phyloP scores from a whole-genome alignment of 2,329 filamentous ascomycete species.

The Allantophomopsis cytisporea region DNA sequence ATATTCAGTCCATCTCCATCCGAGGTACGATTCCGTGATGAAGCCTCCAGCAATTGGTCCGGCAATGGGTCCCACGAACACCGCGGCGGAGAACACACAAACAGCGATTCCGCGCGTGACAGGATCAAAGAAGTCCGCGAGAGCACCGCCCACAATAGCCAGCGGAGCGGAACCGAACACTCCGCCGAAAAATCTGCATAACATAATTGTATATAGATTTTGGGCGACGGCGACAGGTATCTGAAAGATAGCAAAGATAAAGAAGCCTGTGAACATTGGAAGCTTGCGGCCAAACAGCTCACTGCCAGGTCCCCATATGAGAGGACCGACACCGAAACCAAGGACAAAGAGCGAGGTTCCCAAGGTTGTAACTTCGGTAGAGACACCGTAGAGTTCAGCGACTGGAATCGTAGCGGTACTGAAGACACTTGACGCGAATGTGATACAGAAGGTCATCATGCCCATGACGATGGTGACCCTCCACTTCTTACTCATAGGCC shows the following conservation, averaged over 20 bases:
- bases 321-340: conserved; percentile 4
- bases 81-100: conserved; percentile 1
- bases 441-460: not conserved
- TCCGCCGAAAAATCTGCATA: conserved; percentile 11
- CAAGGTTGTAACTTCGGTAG: not conserved
- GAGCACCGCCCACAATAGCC: conserved; percentile 13
- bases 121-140: conserved; percentile 9
- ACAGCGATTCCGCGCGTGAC: conserved; percentile 2
- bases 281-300: conserved; percentile 7
- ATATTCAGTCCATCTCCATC: conserved; percentile 43
- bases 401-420: not conserved
- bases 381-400: not conserved
- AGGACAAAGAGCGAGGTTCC: conserved; percentile 1
- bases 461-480: not conserved
- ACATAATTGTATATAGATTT: conserved; percentile 11
- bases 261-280: conserved; percentile 18
- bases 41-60: conserved; percentile 42
- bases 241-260: conserved; percentile 23
- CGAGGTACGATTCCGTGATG: conserved; percentile 28
- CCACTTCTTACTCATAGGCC: not conserved
- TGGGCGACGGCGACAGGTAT: conserved; percentile 22
- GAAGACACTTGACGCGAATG: not conserved
- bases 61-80: conserved; percentile 2
- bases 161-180: conserved; percentile 12
- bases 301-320: conserved; percentile 5